phyloP scores from a whole-genome alignment of 23 red algal species.

The Gracilaria gracilis region DNA sequence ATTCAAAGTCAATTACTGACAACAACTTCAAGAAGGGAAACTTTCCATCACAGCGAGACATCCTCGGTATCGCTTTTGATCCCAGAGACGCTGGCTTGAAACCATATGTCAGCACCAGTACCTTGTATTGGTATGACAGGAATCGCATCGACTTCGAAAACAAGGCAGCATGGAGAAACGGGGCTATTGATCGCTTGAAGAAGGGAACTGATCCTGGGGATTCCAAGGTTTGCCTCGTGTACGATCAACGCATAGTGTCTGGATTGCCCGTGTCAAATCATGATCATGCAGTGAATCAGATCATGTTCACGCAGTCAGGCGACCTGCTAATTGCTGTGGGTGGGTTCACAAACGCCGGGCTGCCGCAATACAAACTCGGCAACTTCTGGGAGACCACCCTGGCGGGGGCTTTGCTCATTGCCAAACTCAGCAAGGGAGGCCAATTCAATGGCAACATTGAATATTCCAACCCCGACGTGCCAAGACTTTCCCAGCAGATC shows the following conservation, averaged over 20 bases:
- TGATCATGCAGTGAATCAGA: conserved; percentile 59
- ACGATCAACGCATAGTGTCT: conserved; percentile 55
- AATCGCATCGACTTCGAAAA: conserved; percentile 31
- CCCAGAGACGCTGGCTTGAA: conserved; percentile 22
- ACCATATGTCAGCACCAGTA: conserved; percentile 58
- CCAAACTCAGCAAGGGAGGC: conserved; percentile 18
- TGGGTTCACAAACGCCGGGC: conserved; percentile 62
- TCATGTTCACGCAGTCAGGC: conserved; percentile 58
- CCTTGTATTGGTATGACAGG: conserved; percentile 49
- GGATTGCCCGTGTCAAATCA: conserved; percentile 68
- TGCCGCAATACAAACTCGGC: conserved; percentile 57
- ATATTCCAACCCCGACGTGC: conserved; percentile 30
- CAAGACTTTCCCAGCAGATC: conserved; percentile 17
- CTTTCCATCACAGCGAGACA: conserved; percentile 21
- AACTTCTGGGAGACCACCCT: conserved; percentile 48
- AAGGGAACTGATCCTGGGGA: conserved; percentile 37
- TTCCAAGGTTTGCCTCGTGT: conserved; percentile 53
- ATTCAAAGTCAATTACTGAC: conserved; percentile 34
- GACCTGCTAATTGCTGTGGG: conserved; percentile 72
- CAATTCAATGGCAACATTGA: conserved; percentile 56
- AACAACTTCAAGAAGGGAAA: conserved; percentile 35
- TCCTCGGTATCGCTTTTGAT: conserved; percentile 71
- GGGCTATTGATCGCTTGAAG: conserved; percentile 55
- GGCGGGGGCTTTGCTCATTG: conserved; percentile 27
- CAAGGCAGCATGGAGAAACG: conserved; percentile 56